Conservation (phyloP, 441 rosid genomes). For the Erysimum cheiri region DNA sequence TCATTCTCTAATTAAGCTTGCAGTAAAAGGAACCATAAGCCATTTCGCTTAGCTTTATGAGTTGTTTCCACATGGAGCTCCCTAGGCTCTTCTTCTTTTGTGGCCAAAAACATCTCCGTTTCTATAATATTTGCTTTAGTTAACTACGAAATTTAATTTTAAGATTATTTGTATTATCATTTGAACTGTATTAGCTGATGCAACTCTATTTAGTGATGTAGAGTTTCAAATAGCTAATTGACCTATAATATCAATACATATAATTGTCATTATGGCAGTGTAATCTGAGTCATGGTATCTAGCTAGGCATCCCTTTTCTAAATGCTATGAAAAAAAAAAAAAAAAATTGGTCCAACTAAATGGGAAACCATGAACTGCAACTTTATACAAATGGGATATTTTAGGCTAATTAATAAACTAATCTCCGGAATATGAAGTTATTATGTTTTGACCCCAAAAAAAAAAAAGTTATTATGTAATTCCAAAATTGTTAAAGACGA, state of each 20-base stretch:
- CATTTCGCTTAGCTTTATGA: neutral
- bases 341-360: conserved; percentile 7
- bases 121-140: too few relatives aligned
- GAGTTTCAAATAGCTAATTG: neutral
- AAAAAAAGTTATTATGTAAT: neutral
- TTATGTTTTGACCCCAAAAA: neutral
- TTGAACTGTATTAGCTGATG: neutral
- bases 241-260: neutral
- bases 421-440: neutral
- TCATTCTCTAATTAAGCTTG: too few relatives aligned
- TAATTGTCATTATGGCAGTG: neutral
- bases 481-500: neutral
- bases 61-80: neutral
- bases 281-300: neutral
- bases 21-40: neutral
- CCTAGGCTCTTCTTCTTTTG: neutral
- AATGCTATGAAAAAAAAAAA: neutral
- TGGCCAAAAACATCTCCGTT: neutral
- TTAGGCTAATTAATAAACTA: neutral
- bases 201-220: neutral
- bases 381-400: neutral
- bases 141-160: too few relatives aligned
- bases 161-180: too few relatives aligned
- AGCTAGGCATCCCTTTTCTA: neutral
- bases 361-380: conserved; percentile 8